Percentiles rank a stretch among this genome's conserved stretches.
Evolutionary conservation across 2,329 filamentous ascomycete species (phyloP).

Genomic region (Trichoderma koningiopsis): DNA sequence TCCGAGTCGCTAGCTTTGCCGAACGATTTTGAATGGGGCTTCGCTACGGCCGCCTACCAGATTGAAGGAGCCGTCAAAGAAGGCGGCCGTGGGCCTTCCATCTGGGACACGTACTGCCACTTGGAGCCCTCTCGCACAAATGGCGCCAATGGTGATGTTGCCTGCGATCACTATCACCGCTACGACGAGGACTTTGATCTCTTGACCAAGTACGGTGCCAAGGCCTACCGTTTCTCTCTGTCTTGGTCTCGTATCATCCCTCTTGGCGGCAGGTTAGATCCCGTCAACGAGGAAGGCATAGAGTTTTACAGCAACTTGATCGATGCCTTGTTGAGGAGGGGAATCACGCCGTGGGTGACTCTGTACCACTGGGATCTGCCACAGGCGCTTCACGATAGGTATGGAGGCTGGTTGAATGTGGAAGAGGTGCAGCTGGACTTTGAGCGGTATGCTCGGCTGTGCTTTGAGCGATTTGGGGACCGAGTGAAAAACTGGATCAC

Average conservation of each 20-base stretch:
- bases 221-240: conserved; percentile 66
- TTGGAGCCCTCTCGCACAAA: conserved; percentile 45
- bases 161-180: conserved; percentile 47
- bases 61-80: conserved; percentile 47
- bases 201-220: conserved; percentile 58
- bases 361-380: conserved; percentile 65
- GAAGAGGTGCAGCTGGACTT: conserved; percentile 40
- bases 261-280: conserved; percentile 62
- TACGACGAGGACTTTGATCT: conserved; percentile 59
- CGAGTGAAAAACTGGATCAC: conserved; percentile 45
- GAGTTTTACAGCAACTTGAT: conserved; percentile 62
- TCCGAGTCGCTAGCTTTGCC: conserved; percentile 33
- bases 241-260: conserved; percentile 69
- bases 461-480: conserved; percentile 46
- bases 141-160: conserved; percentile 50
- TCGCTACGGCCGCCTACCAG: conserved; percentile 48
- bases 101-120: conserved; percentile 48
- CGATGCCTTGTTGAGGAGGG: conserved; percentile 57
- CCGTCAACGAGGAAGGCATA: conserved; percentile 62
- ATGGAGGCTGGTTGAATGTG: conserved; percentile 41
- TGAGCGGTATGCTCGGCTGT: conserved; percentile 41
- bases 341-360: conserved; percentile 63
- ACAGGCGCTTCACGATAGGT: conserved; percentile 40
- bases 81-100: conserved; percentile 46
- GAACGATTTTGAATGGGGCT: conserved; percentile 44